phyloP scores from a whole-genome alignment of 345 rosid genomes.

The Corchorus olitorius region DNA sequence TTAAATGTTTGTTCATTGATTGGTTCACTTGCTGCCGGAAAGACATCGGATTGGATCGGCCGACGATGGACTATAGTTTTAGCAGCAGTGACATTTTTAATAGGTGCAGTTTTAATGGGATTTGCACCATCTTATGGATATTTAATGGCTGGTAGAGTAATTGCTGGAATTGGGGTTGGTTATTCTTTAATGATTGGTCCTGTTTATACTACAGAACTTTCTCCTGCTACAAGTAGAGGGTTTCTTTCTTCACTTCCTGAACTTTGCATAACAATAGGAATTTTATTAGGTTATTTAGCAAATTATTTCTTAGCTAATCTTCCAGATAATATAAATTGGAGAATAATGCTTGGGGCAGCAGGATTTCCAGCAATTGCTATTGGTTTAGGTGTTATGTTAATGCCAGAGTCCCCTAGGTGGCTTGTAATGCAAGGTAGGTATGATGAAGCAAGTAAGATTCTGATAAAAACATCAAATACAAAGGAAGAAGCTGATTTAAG shows the following conservation, averaged over 20 bases:
- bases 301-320: slow-evolving; percentile 46
- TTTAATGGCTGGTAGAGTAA: slow-evolving; percentile 54
- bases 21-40: slow-evolving; percentile 56
- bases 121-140: slow-evolving; percentile 45
- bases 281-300: slow-evolving; percentile 48
- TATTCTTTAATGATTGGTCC: slow-evolving; percentile 68
- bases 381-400: slow-evolving; percentile 35
- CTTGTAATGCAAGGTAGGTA: slow-evolving; percentile 52
- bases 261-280: slow-evolving; percentile 54
- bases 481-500: slow-evolving; percentile 43
- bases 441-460: slow-evolving; percentile 42
- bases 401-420: slow-evolving; percentile 70
- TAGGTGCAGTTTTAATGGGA: slow-evolving; percentile 60
- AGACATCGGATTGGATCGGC: slow-evolving; percentile 60
- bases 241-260: slow-evolving; percentile 62
- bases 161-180: slow-evolving; percentile 64
- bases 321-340: slow-evolving; percentile 44
- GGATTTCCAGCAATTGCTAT: slow-evolving; percentile 40
- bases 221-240: slow-evolving; percentile 53
- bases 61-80: slow-evolving; percentile 55
- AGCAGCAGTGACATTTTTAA: slow-evolving; percentile 50
- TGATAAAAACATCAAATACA: slow-evolving; percentile 41
- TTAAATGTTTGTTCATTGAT: slow-evolving; percentile 53
- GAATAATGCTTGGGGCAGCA: slow-evolving; percentile 56
- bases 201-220: slow-evolving; percentile 52